A percentile compares a stretch with the other conserved stretches of the same genome.
phyloP scores from a whole-genome alignment of 768 basidiomycete species.

The Ramaria sp. region DNA sequence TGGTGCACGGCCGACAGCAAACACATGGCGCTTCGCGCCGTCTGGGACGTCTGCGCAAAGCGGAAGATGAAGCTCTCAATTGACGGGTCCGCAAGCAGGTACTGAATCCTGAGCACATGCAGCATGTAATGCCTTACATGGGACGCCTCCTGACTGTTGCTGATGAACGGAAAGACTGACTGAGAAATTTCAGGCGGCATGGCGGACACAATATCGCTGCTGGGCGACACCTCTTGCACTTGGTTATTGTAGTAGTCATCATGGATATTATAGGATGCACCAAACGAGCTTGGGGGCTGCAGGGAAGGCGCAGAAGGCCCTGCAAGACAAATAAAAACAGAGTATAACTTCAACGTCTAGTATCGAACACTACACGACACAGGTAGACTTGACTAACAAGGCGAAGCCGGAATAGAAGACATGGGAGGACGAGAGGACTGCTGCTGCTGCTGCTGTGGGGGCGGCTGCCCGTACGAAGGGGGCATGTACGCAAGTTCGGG shows the following conservation, averaged over 20 bases:
- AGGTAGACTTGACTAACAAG: conserved; percentile 12
- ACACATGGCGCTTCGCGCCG: conserved; percentile 47
- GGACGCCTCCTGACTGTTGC: conserved; percentile 8
- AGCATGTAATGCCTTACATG: conserved; percentile 38
- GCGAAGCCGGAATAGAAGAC: conserved; percentile 10
- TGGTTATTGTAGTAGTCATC: conserved; percentile 9
- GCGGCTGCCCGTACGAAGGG: conserved; percentile 11
- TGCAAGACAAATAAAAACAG: conserved; percentile 10
- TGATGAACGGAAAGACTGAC: conserved; percentile 10
- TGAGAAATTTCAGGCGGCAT: background rate
- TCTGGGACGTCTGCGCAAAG: conserved; percentile 34
- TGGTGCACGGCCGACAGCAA: conserved; percentile 54
- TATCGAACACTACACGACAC: conserved; percentile 11
- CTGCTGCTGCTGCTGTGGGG: conserved; percentile 5
- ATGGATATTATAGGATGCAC: conserved; percentile 8
- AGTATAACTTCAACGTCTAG: conserved; percentile 9
- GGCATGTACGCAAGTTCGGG: conserved; percentile 14
- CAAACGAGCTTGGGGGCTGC: conserved; percentile 10
- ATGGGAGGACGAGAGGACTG: conserved; percentile 1
- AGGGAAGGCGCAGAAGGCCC: conserved; percentile 11
- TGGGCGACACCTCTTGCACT: background rate
- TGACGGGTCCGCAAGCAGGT: conserved; percentile 49
- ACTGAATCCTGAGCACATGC: conserved; percentile 57
- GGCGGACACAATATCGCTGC: background rate
- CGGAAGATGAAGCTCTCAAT: conserved; percentile 38